These are phyloP conservation scores for Scheffersomyces lignicola DNA, from an alignment of 1,139 yeast species.

Conservation along the genomic window DNA sequence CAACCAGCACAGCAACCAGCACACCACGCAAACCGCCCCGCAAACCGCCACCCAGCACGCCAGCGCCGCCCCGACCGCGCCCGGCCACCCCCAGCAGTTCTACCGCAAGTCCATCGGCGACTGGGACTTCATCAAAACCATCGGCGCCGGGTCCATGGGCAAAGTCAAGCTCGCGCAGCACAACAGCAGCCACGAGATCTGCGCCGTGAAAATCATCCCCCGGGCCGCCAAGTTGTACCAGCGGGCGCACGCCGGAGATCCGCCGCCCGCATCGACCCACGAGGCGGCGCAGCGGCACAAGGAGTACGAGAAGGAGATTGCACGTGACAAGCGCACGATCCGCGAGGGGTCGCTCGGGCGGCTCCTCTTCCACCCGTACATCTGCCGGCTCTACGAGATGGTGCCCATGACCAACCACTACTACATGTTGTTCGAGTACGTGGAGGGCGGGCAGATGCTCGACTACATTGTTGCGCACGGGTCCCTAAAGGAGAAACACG, in stretches of 20 bases:
- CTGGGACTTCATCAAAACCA: slow-evolving; percentile 93
- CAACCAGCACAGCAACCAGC: slow-evolving; percentile 11
- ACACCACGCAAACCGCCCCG: slow-evolving; percentile 5
- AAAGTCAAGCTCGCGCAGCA: slow-evolving; percentile 94
- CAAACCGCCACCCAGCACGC: slow-evolving; percentile 8
- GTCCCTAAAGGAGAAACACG: slow-evolving; percentile 87
- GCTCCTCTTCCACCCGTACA: slow-evolving; percentile 86
- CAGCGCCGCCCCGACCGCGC: slow-evolving; percentile 14
- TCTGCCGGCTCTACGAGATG: slow-evolving; percentile 90
- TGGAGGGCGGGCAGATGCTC: slow-evolving; percentile 96
- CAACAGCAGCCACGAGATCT: slow-evolving; percentile 74
- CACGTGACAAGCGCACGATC: slow-evolving; percentile 87
- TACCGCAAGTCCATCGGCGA: slow-evolving; percentile 92
- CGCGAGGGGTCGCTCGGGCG: slow-evolving; percentile 95
- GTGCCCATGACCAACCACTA: slow-evolving; percentile 96
- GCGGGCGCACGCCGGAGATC: slow-evolving; percentile 73
- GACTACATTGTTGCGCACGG: slow-evolving; percentile 98
- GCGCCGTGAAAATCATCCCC: slow-evolving; percentile 85
- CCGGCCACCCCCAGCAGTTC: slow-evolving; percentile 47
- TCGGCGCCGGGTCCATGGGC: slow-evolving; percentile 99
- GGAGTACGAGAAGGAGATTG: slow-evolving; percentile 81
- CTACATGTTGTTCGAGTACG: slow-evolving; percentile 95
- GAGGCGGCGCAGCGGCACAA: slow-evolving; percentile 65
- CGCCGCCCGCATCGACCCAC: slow-evolving; percentile 57
- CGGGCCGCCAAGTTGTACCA: slow-evolving; percentile 75